Base-by-base conservation (phyloP, 1,139 yeast genomes). In the Nakaseomyces uthaithaninus region DNA sequence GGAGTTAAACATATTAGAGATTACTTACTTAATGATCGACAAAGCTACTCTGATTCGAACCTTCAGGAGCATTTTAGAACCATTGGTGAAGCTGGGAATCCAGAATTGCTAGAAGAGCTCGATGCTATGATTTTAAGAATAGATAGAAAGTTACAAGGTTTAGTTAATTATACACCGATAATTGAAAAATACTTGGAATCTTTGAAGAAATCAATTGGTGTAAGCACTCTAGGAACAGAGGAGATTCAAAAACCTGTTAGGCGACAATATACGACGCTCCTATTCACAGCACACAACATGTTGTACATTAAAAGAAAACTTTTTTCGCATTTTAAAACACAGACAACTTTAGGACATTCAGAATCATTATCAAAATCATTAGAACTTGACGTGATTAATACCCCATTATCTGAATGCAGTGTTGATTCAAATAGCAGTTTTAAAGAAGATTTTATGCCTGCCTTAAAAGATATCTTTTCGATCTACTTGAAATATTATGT, bases 401-500 rank as follows among this genome's bases (percentile, higher is more conserved):
- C 33, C 4, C 33, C 33, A 10, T 7, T 16, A 8, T 28, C 33
- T 7, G 33, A 28, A 17, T 8, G 22, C n/a, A 28, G 33, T 11
- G 12, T 16, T 49, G 16, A 44, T 20, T 31, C 35, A 4, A 44
- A 23, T 16, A 37, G 16, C 11, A 19, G 24, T 11, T 19, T 45
- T 3, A 40, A 45, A 12, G 41, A 43, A 12, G 38, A 40, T 20
- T 47, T 48, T 17, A 42, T 41, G 15, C 20, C 34, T 12, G 52
- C 56, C 3, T 14, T 52, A 3, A 43, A 40, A 25, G 42, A 44
- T 12, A 36, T 50, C n/a, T 45, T 51, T 17, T 40, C 46, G 12
- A 42, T 42, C 4, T 39, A 46, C 3, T 37, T 47, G 26, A 51
- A 50, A 42, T 52, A 53, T 52, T 48, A 51, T 28, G 34, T 51